phyloP scores from a whole-genome alignment of 495 filamentous ascomycete species.

The Hypomontagnella submonticulosa region DNA sequence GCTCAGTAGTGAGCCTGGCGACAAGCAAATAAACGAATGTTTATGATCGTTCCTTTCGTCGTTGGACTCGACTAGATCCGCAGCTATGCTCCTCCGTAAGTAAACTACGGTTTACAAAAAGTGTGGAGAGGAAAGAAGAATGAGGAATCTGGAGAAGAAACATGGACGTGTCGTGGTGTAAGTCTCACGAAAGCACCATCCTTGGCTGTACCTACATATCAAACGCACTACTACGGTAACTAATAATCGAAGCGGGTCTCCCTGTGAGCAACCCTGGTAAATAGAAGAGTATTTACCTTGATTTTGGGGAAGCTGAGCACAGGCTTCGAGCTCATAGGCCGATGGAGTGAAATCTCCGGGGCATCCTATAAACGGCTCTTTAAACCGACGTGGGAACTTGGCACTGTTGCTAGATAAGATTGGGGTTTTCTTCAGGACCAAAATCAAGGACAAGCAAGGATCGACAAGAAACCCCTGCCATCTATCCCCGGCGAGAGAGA shows the following conservation, averaged over 20 bases:
- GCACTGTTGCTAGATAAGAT: constrained; percentile 35
- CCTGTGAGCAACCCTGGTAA: constrained; percentile 30
- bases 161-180: constrained; percentile 28
- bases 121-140: constrained; percentile 17
- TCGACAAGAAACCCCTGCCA: constrained; percentile 33
- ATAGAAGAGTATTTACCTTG: constrained; percentile 36
- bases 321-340: constrained; percentile 34
- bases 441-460: constrained; percentile 27
- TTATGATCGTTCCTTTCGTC: constrained; percentile 16
- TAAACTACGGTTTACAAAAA: constrained; percentile 18
- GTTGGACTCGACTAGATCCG: constrained; percentile 24
- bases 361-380: constrained; percentile 24
- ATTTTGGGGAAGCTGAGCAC: constrained; percentile 35
- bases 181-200: constrained; percentile 34
- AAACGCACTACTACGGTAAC: constrained; percentile 42
- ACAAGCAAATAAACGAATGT: constrained; percentile 40
- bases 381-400: constrained; percentile 27
- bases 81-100: constrained; percentile 17
- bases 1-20: constrained; percentile 15
- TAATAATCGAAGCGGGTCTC: constrained; percentile 34
- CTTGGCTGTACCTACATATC: constrained; percentile 40
- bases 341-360: constrained; percentile 37
- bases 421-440: constrained; percentile 8
- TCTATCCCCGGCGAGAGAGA: constrained; percentile 7
- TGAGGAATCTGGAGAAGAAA: constrained; percentile 35